These are phyloP conservation scores for Endothia cerciana DNA, from an alignment of 2,329 filamentous ascomycete species.

Conservation along the genomic window DNA sequence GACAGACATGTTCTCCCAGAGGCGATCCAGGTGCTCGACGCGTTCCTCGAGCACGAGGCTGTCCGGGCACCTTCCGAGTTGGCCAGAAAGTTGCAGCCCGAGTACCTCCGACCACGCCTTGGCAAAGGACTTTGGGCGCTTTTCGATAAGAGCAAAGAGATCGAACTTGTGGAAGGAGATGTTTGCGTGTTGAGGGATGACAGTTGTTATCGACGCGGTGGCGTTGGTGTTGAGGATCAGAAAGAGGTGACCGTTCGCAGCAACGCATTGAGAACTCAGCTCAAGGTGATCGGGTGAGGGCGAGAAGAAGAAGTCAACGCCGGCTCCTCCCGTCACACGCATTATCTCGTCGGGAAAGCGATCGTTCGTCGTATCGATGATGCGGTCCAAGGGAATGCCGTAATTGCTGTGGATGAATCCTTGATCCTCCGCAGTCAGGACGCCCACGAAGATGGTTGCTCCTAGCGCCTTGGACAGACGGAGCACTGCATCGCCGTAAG, in stretches of 20 bases:
- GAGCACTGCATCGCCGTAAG: conserved; percentile 49
- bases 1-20: conserved; percentile 24
- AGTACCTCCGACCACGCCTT: conserved; percentile 20
- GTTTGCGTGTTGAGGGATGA: conserved; percentile 22
- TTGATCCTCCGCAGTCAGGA: conserved; percentile 42
- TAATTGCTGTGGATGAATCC: conserved; percentile 38
- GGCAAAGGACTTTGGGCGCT: conserved; percentile 22
- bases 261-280: conserved; percentile 40
- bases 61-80: conserved; percentile 15
- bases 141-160: conserved; percentile 26
- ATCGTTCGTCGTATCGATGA: conserved; percentile 38
- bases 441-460: conserved; percentile 48
- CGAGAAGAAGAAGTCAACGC: conserved; percentile 52
- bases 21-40: conserved; percentile 22
- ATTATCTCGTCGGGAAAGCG: conserved; percentile 34
- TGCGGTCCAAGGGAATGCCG: conserved; percentile 41
- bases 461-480: conserved; percentile 43
- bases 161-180: conserved; percentile 34
- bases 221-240: conserved; percentile 18
- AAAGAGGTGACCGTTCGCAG: conserved; percentile 29
- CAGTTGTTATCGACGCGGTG: not conserved
- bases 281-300: conserved; percentile 44
- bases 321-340: conserved; percentile 37
- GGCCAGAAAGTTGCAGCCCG: conserved; percentile 3
- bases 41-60: conserved; percentile 22